A percentile compares a stretch with the other conserved stretches of the same genome.
Evolutionary conservation across 2,329 filamentous ascomycete species (phyloP).

Genomic region (Xylaria digitata): DNA sequence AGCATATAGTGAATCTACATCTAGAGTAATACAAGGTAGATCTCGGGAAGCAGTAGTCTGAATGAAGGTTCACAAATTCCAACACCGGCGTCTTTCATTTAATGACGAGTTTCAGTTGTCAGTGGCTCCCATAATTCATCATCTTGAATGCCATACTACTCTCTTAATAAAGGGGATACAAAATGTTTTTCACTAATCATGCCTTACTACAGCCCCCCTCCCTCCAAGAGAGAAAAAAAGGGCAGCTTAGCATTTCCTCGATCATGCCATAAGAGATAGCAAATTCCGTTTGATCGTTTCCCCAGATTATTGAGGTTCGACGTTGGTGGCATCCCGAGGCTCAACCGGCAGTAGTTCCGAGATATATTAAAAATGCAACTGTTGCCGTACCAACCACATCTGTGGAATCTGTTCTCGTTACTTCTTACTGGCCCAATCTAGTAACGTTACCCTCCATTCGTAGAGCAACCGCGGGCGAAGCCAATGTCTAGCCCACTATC

Average conservation of each 20-base stretch:
- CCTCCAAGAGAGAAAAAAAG: no score
- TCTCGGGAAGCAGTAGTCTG: background rate
- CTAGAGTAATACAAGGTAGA: constrained; percentile 1
- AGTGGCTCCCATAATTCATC: background rate
- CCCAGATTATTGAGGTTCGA: background rate
- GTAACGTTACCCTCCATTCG: constrained; percentile 34
- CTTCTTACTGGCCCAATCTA: constrained; percentile 15
- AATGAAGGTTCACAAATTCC: background rate
- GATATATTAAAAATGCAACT: constrained; percentile 26
- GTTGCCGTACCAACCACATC: constrained; percentile 11
- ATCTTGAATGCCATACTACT: background rate
- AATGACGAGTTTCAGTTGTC: constrained; percentile 2
- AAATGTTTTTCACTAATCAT: background rate
- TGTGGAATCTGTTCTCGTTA: background rate
- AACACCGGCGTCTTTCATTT: background rate
- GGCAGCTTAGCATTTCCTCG: background rate
- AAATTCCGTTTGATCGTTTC: background rate
- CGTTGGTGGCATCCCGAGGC: constrained; percentile 4
- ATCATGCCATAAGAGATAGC: background rate
- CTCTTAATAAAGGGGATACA: background rate
- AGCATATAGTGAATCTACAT: constrained; percentile 13
- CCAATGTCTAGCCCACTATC: constrained; percentile 28
- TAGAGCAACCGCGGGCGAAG: constrained; percentile 15
- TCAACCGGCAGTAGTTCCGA: constrained; percentile 12
- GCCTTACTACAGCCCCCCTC: background rate